Base-by-base conservation (phyloP, 306 rosid genomes). In the Trichosanthes truncata region DNA sequence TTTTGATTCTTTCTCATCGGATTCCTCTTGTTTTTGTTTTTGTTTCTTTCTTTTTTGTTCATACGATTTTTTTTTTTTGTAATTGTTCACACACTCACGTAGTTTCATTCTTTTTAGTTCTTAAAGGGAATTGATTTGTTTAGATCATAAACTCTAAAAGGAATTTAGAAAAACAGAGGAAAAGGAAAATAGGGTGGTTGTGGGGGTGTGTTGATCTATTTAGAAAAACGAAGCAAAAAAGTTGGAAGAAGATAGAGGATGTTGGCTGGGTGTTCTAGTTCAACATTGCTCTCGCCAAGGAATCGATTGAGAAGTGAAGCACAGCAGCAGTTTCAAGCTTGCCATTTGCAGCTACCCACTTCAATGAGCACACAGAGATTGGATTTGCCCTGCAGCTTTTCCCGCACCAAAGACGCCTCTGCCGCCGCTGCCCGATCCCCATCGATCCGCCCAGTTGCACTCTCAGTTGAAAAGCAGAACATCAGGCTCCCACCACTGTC, bases 241-340 rank as follows among this genome's bases (percentile, higher is more conserved):
- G 69, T 71, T 38, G 88, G 86, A 82, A 81, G 77, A 71, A 69
- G 74, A 21, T 86, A 95, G 91, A 93, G 89, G 84, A 96, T 96
- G 99, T 96, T 96, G 99, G 99, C 99, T 80, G 98, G 99, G 93
- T 96, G 98, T 81, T 96, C 99, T 86, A 91, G 99, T 87, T 90
- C 98, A 77, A 85, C 98, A 89, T 87, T 96, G 94, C 88, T 91
- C 90, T 96, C 98, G 83, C 99, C 99, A 25, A 93, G 97, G 86
- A 97, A 96, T 83, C 93, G 97, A 90, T 88, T 96, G 89, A 96
- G 97, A 87, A 96, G 90, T 81, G 99, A 96, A 95, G 88, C 89
- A 78, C 81, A 90, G 56, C 81, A 92, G 81, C 95, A 89, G 90
- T 95, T 91, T 81, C 99, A 93, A 89, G 92, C 97, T 57, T 91